Base-by-base conservation (phyloP, 257 asterid species). In the Datura wrightii region DNA sequence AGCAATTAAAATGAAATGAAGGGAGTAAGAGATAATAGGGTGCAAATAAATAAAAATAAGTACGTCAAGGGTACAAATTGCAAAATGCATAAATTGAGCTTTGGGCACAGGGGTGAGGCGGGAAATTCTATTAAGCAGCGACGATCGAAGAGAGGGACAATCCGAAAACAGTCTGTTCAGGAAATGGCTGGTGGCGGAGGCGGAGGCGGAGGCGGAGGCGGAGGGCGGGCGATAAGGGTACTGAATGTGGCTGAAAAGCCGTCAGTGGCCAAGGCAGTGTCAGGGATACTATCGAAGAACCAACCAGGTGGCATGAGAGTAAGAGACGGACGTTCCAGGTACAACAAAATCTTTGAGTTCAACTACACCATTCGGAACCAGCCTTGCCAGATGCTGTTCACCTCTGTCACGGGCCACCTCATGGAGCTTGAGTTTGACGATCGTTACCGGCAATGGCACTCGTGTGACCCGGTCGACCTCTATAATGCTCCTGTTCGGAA, bases 201-300 rank as follows among this genome's bases (percentile, higher is more conserved):
- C 83, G 93, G 93, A n/a, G 90, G 94, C n/a, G n/a, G n/a, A n/a
- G 67, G 67, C 3, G 87, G 91, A 80, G 89, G 90, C 83, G 93
- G 93, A n/a, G 90, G 94, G 37, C 88, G 94, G 87, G 84, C 88
- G 7, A 78, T 96, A 24, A 89, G 89, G 87, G 99, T 93, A 62
- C 89, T 96, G 89, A 96, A 94, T 88, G 99, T 96, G 90, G 99
- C 99, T 79, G 99, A 96, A 94, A 96, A 96, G 92, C 99, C 99
- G 14, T 96, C 99, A 48, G 99, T 96, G 55, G 99, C 99, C 11
- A 96, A 93, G 85, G 93, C 97, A 39, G 99, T 95, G 39, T 87
- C 99, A 0, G 93, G 92, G 24, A 93, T 96, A 82, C 93, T 96
- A 42, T 93, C 98, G 8, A 90, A 83, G 89, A 94, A 87, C 80